phyloP scores from a whole-genome alignment of 1,284 basidiomycete species.

The Cryptococcus maquisensis region DNA sequence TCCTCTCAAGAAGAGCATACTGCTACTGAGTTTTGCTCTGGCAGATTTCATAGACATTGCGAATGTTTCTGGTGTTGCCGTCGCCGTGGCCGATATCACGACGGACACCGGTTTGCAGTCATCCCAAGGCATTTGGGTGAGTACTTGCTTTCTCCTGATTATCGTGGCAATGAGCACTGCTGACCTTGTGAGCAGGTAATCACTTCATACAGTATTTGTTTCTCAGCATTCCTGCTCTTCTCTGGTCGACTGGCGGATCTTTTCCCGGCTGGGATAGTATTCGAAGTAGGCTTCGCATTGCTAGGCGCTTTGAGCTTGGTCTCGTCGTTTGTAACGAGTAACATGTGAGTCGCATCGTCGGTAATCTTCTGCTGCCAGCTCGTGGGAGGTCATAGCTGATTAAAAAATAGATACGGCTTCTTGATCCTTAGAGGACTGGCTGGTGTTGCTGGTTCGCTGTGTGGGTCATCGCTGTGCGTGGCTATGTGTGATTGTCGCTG shows the following conservation, averaged over 20 bases:
- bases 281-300: conserved; percentile 30
- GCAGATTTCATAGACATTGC: conserved; percentile 28
- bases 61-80: conserved; percentile 27
- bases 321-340: conserved; percentile 34
- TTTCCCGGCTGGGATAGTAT: conserved; percentile 36
- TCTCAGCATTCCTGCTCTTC: conserved; percentile 36
- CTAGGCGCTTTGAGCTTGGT: conserved; percentile 34
- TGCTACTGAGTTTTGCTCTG: conserved; percentile 24
- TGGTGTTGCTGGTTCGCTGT: conserved; percentile 36
- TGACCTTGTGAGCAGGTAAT: conserved; percentile 20
- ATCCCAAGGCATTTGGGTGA: conserved; percentile 34
- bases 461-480: conserved; percentile 1
- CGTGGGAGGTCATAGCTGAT: not conserved
- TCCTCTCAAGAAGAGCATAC: not conserved
- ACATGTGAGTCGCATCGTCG: conserved; percentile 17
- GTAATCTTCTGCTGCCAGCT: not conserved
- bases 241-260: conserved; percentile 37
- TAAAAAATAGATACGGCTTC: conserved; percentile 28
- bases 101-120: conserved; percentile 20
- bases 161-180: not conserved
- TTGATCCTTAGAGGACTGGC: conserved; percentile 40
- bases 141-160: conserved; percentile 2
- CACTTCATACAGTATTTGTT: conserved; percentile 31
- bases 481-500: not conserved
- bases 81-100: conserved; percentile 31